Conservation (phyloP, 805 yeast genomes). For the Cyberlindnera americana region DNA sequence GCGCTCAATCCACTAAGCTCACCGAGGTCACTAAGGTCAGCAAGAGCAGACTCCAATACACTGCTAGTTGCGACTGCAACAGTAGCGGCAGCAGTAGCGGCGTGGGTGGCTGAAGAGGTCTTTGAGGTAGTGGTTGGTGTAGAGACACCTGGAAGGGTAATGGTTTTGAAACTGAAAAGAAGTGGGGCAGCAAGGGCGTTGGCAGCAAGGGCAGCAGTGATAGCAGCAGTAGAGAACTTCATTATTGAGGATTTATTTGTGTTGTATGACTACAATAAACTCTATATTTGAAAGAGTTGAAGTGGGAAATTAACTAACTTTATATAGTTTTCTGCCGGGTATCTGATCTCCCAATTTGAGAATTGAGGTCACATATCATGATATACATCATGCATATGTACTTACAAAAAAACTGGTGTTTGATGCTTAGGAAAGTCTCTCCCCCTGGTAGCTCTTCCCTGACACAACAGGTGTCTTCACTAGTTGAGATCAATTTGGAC, state of each 20-base stretch:
- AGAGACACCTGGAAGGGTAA: background rate
- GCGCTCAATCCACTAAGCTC: background rate
- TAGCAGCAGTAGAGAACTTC: background rate
- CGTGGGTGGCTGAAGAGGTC: background rate
- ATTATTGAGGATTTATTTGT: background rate
- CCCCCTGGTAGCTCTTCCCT: too few relatives aligned
- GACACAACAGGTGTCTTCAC: too few relatives aligned
- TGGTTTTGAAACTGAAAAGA: background rate
- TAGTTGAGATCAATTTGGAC: too few relatives aligned
- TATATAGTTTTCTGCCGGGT: too few relatives aligned
- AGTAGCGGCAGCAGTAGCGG: background rate
- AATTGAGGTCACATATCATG: too few relatives aligned
- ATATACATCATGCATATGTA: too few relatives aligned
- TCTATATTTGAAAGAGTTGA: too few relatives aligned
- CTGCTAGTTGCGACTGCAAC: background rate
- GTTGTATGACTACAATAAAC: background rate
- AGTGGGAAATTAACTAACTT: background rate
- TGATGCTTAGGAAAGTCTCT: too few relatives aligned
- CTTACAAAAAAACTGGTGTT: too few relatives aligned
- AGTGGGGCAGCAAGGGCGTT: slow-evolving; percentile 1
- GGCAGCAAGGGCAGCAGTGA: slow-evolving; percentile 1
- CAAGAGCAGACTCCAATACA: background rate
- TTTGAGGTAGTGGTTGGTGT: background rate
- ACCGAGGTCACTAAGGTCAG: background rate
- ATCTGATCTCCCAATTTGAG: too few relatives aligned